phyloP scores from a whole-genome alignment of 1,139 yeast species.

The Pneumocystis sp. region DNA sequence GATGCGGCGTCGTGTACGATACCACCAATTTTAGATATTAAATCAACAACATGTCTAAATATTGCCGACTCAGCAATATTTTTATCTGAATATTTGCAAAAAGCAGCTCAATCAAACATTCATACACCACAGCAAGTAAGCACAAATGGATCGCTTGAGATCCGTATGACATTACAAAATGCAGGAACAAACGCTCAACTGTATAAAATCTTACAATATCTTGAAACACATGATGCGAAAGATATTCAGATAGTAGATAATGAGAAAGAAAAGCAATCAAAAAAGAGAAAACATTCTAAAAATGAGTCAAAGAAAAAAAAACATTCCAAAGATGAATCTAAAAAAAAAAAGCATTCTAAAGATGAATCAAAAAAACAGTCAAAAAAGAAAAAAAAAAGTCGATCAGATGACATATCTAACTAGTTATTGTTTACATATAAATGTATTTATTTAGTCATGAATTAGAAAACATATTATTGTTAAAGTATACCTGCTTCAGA shows the following conservation, averaged over 20 bases:
- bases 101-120: neutral
- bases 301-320: neutral
- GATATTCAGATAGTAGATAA: neutral
- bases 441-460: too few species aligned
- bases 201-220: neutral
- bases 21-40: neutral
- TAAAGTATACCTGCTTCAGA: too few species aligned
- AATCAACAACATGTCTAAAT: neutral
- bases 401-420: neutral
- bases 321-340: neutral
- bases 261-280: neutral
- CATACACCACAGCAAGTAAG: neutral
- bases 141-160: neutral
- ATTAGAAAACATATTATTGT: too few species aligned
- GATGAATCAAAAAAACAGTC: neutral
- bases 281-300: neutral
- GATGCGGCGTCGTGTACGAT: neutral
- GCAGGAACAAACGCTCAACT: neutral
- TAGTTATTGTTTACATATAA: too few species aligned
- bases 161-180: neutral
- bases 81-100: neutral
- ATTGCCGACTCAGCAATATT: neutral
- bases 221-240: neutral
- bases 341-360: neutral
- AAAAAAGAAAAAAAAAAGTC: neutral